These are phyloP conservation scores for Globisporangium orthogonon DNA, from an alignment of 352 stramenopile genomes.

Conservation along the genomic window DNA sequence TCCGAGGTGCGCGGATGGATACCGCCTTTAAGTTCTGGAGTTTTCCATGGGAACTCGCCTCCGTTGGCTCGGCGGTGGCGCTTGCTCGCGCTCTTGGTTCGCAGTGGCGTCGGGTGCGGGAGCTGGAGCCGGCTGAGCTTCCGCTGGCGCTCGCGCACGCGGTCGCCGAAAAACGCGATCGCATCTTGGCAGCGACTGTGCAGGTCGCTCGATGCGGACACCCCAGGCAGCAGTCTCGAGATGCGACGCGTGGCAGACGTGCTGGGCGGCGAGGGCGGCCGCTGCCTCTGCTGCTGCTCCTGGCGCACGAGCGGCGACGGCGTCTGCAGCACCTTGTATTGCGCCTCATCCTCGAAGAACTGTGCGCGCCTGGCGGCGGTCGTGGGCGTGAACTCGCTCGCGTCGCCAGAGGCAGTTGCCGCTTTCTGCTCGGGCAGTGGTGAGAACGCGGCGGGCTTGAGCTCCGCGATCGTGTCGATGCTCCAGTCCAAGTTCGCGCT, in stretches of 20 bases:
- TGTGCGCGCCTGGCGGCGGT: constrained; percentile 1
- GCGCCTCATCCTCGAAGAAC: constrained; percentile 52
- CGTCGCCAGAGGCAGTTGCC: constrained; percentile 3
- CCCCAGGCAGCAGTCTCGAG: background rate
- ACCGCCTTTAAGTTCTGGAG: constrained; percentile 1
- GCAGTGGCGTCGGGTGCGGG: constrained; percentile 9
- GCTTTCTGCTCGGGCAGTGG: constrained; percentile 33
- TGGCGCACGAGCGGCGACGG: constrained; percentile 20
- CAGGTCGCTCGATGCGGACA: constrained; percentile 18
- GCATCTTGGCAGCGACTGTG: constrained; percentile 37
- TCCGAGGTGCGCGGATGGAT: constrained; percentile 7
- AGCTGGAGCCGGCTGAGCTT: constrained; percentile 35
- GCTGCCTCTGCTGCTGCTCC: constrained; percentile 3
- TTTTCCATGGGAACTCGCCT: constrained; percentile 8
- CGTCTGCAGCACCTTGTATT: constrained; percentile 41
- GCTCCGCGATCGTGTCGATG: constrained; percentile 60
- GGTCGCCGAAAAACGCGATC: constrained; percentile 27
- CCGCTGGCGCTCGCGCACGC: constrained; percentile 30
- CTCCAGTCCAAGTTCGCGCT: constrained; percentile 41
- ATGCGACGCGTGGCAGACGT: too few species aligned
- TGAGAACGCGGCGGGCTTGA: constrained; percentile 47
- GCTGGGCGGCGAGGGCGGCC: too few species aligned
- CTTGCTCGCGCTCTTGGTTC: constrained; percentile 11
- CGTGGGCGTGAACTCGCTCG: background rate
- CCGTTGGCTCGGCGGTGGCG: constrained; percentile 3